phyloP scores from a whole-genome alignment of 306 rosid species.

The Pyrus bretschneideri region DNA sequence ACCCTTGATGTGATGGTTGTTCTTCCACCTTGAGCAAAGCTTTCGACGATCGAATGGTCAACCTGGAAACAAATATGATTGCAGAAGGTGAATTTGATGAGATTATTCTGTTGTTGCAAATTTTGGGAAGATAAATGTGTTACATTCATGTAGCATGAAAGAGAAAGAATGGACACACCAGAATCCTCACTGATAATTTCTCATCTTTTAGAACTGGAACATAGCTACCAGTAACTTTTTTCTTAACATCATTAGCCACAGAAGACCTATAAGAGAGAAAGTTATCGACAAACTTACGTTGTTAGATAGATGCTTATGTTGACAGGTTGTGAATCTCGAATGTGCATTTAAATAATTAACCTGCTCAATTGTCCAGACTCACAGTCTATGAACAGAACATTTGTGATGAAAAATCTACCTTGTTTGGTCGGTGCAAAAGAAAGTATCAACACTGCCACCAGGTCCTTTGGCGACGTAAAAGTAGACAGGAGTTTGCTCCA shows the following conservation, averaged over 20 bases:
- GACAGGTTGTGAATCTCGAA: background rate
- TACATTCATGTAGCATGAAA: too few relatives aligned
- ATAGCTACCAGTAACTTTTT: conserved; percentile 47
- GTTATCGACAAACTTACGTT: too few relatives aligned
- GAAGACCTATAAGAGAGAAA: conserved; percentile 47
- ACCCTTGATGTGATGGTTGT: conserved; percentile 62
- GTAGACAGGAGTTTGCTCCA: conserved; percentile 74
- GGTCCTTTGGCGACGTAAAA: conserved; percentile 59
- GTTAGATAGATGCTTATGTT: background rate
- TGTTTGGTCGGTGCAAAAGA: conserved; percentile 68
- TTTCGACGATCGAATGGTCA: conserved; percentile 86
- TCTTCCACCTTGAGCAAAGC: conserved; percentile 93
- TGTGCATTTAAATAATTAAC: background rate
- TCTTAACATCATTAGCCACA: conserved; percentile 60
- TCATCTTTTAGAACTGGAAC: conserved; percentile 74
- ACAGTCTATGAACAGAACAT: background rate
- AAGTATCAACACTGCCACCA: conserved; percentile 50
- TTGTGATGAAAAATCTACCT: conserved; percentile 29
- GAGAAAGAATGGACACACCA: conserved; percentile 27
- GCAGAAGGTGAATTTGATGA: too few relatives aligned
- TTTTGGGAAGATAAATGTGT: too few relatives aligned
- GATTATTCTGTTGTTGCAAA: too few relatives aligned
- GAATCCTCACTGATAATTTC: conserved; percentile 51
- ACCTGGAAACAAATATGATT: too few relatives aligned
- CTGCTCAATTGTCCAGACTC: too few relatives aligned